phyloP scores from a whole-genome alignment of 2,329 filamentous ascomycete genomes.

The Sarocladium strictum region DNA sequence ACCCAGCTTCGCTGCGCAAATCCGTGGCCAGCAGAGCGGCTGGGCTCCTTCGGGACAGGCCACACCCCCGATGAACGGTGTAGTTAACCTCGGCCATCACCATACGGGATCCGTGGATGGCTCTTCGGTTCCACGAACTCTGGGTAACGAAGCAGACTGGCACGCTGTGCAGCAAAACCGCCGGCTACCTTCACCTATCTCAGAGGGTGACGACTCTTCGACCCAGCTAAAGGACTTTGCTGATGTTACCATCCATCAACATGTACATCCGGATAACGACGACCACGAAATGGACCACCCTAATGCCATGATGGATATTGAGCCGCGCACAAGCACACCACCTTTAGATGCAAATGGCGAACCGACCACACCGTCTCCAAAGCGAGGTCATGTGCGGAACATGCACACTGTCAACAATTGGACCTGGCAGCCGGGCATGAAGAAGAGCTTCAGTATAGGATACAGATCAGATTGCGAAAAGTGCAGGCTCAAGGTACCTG shows the following conservation, averaged over 20 bases:
- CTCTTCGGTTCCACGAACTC: constrained; percentile 41
- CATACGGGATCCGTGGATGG: constrained; percentile 33
- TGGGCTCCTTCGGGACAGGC: constrained; percentile 11
- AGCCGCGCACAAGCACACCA: constrained; percentile 19
- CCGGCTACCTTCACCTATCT: constrained; percentile 54
- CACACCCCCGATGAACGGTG: constrained; percentile 22
- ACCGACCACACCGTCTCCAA: constrained; percentile 38
- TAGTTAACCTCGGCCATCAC: constrained; percentile 34
- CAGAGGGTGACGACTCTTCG: constrained; percentile 46
- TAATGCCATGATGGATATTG: constrained; percentile 31
- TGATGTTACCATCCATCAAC: background rate
- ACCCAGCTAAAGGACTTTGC: constrained; percentile 14
- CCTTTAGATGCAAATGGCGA: constrained; percentile 27
- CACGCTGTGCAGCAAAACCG: constrained; percentile 46
- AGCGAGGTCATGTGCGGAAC: constrained; percentile 50
- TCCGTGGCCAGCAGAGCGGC: constrained; percentile 45
- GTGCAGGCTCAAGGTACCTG: constrained; percentile 66
- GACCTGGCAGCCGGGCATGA: constrained; percentile 58
- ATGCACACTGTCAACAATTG: constrained; percentile 55
- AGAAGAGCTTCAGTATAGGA: constrained; percentile 70
- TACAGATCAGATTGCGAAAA: constrained; percentile 75
- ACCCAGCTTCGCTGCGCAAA: constrained; percentile 49
- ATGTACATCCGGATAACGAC: background rate
- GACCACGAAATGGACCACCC: constrained; percentile 30
- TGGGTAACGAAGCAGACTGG: constrained; percentile 42